Base-by-base conservation (phyloP, 2,329 filamentous ascomycete genomes). In the Colletotrichum liriopes region DNA sequence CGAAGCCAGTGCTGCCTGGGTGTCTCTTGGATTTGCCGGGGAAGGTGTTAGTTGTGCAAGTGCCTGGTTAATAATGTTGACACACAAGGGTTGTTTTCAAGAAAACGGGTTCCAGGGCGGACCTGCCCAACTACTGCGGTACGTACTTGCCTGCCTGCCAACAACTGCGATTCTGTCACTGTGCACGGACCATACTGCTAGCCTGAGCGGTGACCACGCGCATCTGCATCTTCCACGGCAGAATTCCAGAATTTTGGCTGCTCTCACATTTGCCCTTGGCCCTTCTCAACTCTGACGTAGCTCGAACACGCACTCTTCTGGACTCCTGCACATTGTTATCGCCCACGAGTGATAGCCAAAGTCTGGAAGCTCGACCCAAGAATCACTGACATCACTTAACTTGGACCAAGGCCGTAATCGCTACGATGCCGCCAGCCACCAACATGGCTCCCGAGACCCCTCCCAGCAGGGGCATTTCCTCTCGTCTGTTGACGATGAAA, bases 401-500 rank as follows among this genome's bases (percentile, higher is more conserved):
- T 14, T 23, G 45, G 26, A 54, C 11, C 20, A 18, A 29, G 51
- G n/a, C 41, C 78, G n/a, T 18, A 26, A 37, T 23, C 72, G 79
- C 77, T 52, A 45, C 56, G 45, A 72, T 72, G 69, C 45, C 45
- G 12, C n/a, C 32, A 49, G 51, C 32, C 32, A 51, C 67, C 23
- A 72, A 74, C 59, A 87, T 88, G 81, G 82, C 87, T 76, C 83
- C 87, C 73, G 83, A 86, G 79, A 91, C 86, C 72, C 86, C 90
- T 58, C 89, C 89, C 12, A 72, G 87, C 65, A 73, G 72, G 82
- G 88, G 87, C 56, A 95, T 97, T 91, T 98, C 95, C 74, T 95
- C 93, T 71, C 92, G 95, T 76, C 91, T 98, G 59, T 87, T 97
- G 79, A 95, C 93, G 47, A 98, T 98, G 95, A 97, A 97, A 86